Percentiles rank a stretch among this genome's conserved stretches.
Evolutionary conservation across 805 yeast genomes (phyloP).

Genomic region (Priceomyces melissophilus): DNA sequence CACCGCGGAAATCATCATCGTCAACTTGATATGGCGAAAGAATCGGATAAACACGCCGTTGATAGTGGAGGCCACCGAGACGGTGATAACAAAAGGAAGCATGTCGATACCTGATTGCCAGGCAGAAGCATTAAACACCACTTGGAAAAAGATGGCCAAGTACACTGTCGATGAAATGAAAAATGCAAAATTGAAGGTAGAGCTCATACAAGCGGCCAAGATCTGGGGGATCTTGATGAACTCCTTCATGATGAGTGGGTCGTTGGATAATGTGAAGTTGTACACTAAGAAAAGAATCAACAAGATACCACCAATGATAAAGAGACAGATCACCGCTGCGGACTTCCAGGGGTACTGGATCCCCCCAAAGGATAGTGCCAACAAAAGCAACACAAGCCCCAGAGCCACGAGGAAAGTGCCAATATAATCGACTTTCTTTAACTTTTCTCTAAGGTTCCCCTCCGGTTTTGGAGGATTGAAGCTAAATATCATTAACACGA

Average conservation of each 20-base stretch:
- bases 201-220: constrained; percentile 33
- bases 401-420: constrained; percentile 44
- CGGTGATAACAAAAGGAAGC: constrained; percentile 32
- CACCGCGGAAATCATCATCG: constrained; percentile 27
- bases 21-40: constrained; percentile 28
- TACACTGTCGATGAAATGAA: constrained; percentile 37
- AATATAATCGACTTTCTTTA: constrained; percentile 44
- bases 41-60: constrained; percentile 30
- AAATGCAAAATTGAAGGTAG: constrained; percentile 32
- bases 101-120: constrained; percentile 37
- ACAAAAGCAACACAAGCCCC: constrained; percentile 42
- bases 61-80: constrained; percentile 27
- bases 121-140: constrained; percentile 30
- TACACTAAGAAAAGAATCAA: constrained; percentile 33
- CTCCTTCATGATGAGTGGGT: constrained; percentile 46
- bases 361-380: constrained; percentile 57
- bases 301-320: constrained; percentile 44
- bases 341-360: constrained; percentile 50
- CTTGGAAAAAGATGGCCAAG: constrained; percentile 39
- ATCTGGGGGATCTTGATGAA: constrained; percentile 37
- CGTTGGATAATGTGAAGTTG: constrained; percentile 39
- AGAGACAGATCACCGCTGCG: constrained; percentile 48
- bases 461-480: constrained; percentile 47
- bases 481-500: constrained; percentile 32
- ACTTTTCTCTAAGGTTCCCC: constrained; percentile 35